A percentile compares a stretch with the other conserved stretches of the same genome.
phyloP scores from a whole-genome alignment of 75 land plant genomes.

The Isoetes taiwanensis region DNA sequence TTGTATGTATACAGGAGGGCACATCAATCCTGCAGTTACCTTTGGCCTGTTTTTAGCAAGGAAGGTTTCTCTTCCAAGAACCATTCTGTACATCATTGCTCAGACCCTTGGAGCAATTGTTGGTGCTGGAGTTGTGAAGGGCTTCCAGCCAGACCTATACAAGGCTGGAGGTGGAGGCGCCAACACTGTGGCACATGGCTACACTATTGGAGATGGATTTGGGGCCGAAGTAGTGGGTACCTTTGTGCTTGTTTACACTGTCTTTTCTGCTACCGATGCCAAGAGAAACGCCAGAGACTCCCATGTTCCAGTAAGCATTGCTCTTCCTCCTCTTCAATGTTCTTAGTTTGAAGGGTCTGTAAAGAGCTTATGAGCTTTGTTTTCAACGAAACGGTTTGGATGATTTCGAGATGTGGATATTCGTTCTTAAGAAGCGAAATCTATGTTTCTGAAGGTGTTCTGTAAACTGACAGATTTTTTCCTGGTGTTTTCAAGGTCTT shows the following conservation, averaged over 20 bases:
- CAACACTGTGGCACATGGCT: conserved; percentile 23
- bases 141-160: conserved; percentile 27
- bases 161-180: conserved; percentile 26
- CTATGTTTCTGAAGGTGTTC: no score
- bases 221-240: conserved; percentile 45
- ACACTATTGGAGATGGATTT: conserved; percentile 29
- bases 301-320: conserved; percentile 45
- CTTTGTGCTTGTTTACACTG: conserved; percentile 42
- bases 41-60: conserved; percentile 16
- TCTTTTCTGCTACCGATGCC: conserved; percentile 47
- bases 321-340: no score
- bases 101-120: conserved; percentile 45
- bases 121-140: conserved; percentile 45
- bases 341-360: no score
- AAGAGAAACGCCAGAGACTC: conserved; percentile 43
- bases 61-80: conserved; percentile 13
- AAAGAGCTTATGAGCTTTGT: no score
- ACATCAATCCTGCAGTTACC: conserved; percentile 19
- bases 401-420: no score
- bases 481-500: conserved; percentile 24
- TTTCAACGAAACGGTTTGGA: no score
- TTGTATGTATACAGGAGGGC: no score
- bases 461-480: no score
- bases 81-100: conserved; percentile 42
- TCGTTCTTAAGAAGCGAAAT: no score